These are phyloP conservation scores for Aspergillus felis DNA, from an alignment of 2,329 filamentous ascomycete genomes.

Conservation along the genomic window DNA sequence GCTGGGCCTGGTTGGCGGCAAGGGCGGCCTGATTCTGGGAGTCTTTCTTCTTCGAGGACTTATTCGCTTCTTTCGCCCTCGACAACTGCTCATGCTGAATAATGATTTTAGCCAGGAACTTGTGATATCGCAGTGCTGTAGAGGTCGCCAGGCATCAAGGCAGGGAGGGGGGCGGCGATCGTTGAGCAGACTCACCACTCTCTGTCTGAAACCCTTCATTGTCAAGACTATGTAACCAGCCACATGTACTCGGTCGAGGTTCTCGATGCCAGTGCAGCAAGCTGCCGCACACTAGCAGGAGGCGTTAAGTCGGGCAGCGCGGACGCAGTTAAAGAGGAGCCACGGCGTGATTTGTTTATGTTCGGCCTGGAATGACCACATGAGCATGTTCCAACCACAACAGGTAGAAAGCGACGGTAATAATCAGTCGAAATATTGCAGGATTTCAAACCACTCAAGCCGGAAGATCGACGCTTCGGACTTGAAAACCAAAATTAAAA, in stretches of 20 bases:
- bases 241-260: slow-evolving; percentile 33
- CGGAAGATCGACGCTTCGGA: not conserved
- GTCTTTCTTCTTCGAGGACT: slow-evolving; percentile 66
- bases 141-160: slow-evolving; percentile 4
- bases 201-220: slow-evolving; percentile 97
- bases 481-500: not conserved
- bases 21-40: slow-evolving; percentile 63
- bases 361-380: slow-evolving; percentile 26
- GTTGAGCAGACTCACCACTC: slow-evolving; percentile 69
- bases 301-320: slow-evolving; percentile 18
- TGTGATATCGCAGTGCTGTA: not conserved
- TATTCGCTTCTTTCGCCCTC: slow-evolving; percentile 80
- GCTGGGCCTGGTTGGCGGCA: slow-evolving; percentile 46
- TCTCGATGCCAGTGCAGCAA: slow-evolving; percentile 34
- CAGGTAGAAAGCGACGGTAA: slow-evolving; percentile 2
- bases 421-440: not conserved
- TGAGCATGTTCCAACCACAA: slow-evolving; percentile 25
- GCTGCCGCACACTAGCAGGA: slow-evolving; percentile 34
- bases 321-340: slow-evolving; percentile 18
- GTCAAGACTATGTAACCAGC: slow-evolving; percentile 44
- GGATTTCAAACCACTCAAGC: not conserved
- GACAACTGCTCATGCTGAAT: slow-evolving; percentile 76
- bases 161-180: slow-evolving; percentile 21
- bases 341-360: slow-evolving; percentile 27
- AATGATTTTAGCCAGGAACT: slow-evolving; percentile 33